A percentile compares a stretch with the other conserved stretches of the same genome.
These are phyloP conservation scores for Yamadazyma takamatsuzukensis DNA, from an alignment of 805 yeast genomes.

Conservation along the genomic window DNA sequence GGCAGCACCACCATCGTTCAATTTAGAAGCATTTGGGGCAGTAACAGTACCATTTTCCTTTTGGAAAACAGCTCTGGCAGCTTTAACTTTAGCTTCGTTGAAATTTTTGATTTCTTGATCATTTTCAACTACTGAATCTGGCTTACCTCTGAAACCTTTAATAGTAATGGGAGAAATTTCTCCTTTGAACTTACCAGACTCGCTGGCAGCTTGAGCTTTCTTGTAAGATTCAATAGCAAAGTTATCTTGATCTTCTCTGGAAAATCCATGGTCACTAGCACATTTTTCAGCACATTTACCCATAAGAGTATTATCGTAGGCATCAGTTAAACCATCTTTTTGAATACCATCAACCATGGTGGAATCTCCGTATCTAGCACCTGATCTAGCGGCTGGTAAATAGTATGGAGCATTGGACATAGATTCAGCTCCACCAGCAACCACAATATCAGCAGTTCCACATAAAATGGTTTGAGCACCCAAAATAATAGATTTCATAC, in stretches of 20 bases:
- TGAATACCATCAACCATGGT: constrained; percentile 81
- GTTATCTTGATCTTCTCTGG: constrained; percentile 87
- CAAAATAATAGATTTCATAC: constrained; percentile 83
- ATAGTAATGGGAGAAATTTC: constrained; percentile 89
- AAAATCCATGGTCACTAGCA: constrained; percentile 71
- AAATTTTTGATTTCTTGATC: constrained; percentile 86
- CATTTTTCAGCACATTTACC: constrained; percentile 97
- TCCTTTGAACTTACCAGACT: constrained; percentile 69
- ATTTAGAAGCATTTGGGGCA: constrained; percentile 93
- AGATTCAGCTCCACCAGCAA: constrained; percentile 97
- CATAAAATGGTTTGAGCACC: constrained; percentile 88
- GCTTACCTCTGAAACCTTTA: constrained; percentile 83
- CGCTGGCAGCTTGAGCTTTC: constrained; percentile 80
- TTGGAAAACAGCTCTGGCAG: constrained; percentile 92
- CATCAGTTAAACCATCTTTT: constrained; percentile 92
- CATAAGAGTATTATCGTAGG: constrained; percentile 85
- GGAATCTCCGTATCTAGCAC: constrained; percentile 86
- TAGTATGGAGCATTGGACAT: constrained; percentile 97
- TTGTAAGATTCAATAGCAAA: constrained; percentile 82
- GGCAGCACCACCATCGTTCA: constrained; percentile 98
- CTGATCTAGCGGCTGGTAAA: constrained; percentile 62
- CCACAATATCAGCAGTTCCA: constrained; percentile 88
- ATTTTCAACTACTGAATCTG: constrained; percentile 47
- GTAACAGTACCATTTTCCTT: constrained; percentile 90
- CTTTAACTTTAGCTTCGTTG: constrained; percentile 67